Evolutionary conservation across 2,329 filamentous ascomycete genomes (phyloP).

Genomic region (Sphaerostilbella broomeana): DNA sequence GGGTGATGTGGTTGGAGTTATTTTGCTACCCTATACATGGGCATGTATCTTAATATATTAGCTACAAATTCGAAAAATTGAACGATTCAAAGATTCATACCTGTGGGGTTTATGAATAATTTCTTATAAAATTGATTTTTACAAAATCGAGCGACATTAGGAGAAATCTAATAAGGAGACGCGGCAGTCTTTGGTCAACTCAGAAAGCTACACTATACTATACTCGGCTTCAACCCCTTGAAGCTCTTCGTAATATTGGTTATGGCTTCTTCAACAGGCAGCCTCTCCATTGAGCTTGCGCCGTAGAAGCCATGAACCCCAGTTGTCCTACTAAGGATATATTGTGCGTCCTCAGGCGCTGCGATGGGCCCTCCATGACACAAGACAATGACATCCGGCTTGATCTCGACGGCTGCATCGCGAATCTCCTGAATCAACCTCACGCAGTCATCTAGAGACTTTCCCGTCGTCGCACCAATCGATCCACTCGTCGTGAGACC

Average conservation of each 20-base stretch:
- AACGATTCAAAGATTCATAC: no score
- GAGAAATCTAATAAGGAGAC: no score
- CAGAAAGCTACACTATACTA: no score
- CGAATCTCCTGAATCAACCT: conserved; percentile 55
- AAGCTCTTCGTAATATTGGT: conserved; percentile 32
- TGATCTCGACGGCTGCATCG: conserved; percentile 51
- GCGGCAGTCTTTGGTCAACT: no score
- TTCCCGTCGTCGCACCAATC: conserved; percentile 57
- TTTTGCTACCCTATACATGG: no score
- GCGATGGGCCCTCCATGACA: conserved; percentile 67
- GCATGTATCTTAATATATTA: no score
- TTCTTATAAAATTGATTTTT: no score
- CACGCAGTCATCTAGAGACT: conserved; percentile 59
- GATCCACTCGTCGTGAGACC: conserved; percentile 58
- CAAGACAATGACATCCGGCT: conserved; percentile 56
- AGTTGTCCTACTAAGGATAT: conserved; percentile 51
- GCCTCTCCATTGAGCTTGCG: conserved; percentile 61
- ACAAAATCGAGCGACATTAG: no score
- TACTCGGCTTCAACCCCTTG: conserved; percentile 1
- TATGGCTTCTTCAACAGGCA: conserved; percentile 63
- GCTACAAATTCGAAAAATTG: no score
- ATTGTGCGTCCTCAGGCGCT: conserved; percentile 55
- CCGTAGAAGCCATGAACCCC: conserved; percentile 68
- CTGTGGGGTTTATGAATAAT: no score
- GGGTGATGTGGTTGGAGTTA: no score